Conservation (phyloP, 176 grass and related monocot species). For the Rhynchospora pubera region DNA sequence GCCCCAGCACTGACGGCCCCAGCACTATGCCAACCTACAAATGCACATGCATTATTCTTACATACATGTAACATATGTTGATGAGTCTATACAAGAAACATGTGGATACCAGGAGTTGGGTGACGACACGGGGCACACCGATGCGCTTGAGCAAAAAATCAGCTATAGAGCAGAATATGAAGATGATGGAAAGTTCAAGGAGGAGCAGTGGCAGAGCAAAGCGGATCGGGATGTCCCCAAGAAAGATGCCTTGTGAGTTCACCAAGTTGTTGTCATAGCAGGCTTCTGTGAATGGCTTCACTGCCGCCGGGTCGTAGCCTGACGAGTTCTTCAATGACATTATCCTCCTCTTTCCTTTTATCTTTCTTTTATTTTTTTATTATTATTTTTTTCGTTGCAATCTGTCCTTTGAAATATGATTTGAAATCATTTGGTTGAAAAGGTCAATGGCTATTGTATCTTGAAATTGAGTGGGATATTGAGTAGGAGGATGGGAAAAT, state of each 20-base stretch:
- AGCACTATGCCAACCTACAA: constrained; percentile 44
- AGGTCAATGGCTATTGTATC: not conserved
- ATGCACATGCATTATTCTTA: not conserved
- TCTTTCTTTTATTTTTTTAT: not conserved
- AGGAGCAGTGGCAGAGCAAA: constrained; percentile 57
- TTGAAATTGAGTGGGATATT: not conserved
- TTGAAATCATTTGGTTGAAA: not conserved
- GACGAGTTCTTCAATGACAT: constrained; percentile 9
- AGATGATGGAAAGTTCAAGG: constrained; percentile 55
- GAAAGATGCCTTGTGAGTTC: constrained; percentile 71
- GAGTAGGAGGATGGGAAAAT: not conserved
- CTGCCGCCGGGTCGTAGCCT: constrained; percentile 10
- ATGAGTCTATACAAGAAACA: not conserved
- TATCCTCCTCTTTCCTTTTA: not conserved
- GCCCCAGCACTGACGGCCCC: constrained; percentile 43
- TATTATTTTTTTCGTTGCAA: not conserved
- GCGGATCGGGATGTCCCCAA: constrained; percentile 52
- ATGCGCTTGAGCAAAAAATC: constrained; percentile 41
- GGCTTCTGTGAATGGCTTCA: constrained; percentile 46
- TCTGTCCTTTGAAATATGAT: not conserved
- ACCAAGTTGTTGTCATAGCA: constrained; percentile 77
- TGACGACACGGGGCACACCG: constrained; percentile 44
- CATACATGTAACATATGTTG: too few species aligned
- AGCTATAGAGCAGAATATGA: constrained; percentile 30
- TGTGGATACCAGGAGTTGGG: constrained; percentile 43